Evolutionary conservation across 805 yeast species (phyloP), one percentile per base, ranked within the genome.

Genomic region (Wickerhamiella azyma): DNA sequence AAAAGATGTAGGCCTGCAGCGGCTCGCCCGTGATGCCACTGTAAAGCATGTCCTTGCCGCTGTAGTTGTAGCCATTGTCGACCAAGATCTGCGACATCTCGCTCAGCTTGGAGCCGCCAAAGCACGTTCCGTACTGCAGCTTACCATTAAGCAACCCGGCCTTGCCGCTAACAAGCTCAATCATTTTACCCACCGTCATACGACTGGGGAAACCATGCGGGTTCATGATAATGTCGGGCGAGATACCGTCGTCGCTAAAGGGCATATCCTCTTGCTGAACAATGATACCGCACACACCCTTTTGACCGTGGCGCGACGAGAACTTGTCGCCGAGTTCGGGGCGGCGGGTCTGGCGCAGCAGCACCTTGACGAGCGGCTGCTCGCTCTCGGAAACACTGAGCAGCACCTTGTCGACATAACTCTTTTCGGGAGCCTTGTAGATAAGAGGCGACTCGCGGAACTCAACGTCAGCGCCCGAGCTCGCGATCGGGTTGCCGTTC

Each of bases 171-270:
- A 92, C 82, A 51, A 89, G 71, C 64, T 92, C 98, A 54, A 92
- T 77, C 97, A 92, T 89, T 66, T 92, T 92, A 49, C 98, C 98
- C 16, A 92, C 97, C 35, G 98, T 92, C 98, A 92, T 92, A 75
- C 98, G 94, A 30, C 97, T 89, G 52, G 98, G 98, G 80, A 89
- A 92, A 69, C 96, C 98, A 64, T 89, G 98, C 1, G 98, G 98
- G 60, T 89, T 89, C 96, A 89, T 89, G 59, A 89, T 89, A 53
- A 89, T 88, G 67, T 89, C 98, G 0, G 98, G 98, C 2, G 77
- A 70, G 21, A 92, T 75, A 61, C 98, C 98, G 48, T 79, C 75
- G 56, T 92, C 97, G 60, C 79, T 85, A 66, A 89, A 89, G 11
- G 98, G 98, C 72, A 89, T 72, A 59, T 89, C 98, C 56, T 89